Conservation (phyloP, 768 basidiomycete species). For the Naganishia kalamii region DNA sequence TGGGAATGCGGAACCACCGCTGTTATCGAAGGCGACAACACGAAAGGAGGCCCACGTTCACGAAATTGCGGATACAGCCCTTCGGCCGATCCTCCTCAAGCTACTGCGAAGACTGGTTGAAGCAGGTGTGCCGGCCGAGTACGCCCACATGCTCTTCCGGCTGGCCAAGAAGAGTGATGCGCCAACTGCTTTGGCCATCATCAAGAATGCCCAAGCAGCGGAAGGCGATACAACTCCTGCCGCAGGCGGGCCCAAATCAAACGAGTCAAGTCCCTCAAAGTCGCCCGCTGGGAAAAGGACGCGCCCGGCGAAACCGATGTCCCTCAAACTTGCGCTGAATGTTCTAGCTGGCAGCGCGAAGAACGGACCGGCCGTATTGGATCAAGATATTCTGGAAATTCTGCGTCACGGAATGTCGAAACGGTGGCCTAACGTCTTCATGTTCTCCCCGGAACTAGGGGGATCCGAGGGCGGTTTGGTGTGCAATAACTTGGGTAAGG, state of each 20-base stretch:
- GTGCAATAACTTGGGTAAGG: slow-evolving; percentile 31
- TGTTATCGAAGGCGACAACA: not conserved
- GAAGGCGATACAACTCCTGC: not conserved
- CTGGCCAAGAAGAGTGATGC: slow-evolving; percentile 7
- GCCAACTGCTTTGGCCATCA: not conserved
- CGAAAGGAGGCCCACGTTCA: slow-evolving; percentile 22
- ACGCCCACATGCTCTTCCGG: slow-evolving; percentile 35
- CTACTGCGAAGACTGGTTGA: slow-evolving; percentile 35
- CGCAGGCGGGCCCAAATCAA: not conserved
- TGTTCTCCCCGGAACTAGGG: slow-evolving; percentile 24
- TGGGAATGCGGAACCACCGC: slow-evolving; percentile 26
- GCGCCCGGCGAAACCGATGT: not conserved
- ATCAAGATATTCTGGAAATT: slow-evolving; percentile 41
- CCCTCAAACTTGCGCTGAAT: slow-evolving; percentile 6
- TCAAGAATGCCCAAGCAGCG: not conserved
- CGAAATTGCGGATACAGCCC: slow-evolving; percentile 18
- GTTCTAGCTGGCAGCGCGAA: not conserved
- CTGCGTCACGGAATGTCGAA: slow-evolving; percentile 37
- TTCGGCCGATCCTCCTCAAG: slow-evolving; percentile 30
- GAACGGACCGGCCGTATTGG: slow-evolving; percentile 18
- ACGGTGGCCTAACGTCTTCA: slow-evolving; percentile 38
- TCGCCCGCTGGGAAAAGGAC: slow-evolving; percentile 18
- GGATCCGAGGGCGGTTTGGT: slow-evolving; percentile 31
- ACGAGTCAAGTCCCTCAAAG: not conserved
- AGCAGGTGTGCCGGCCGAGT: slow-evolving; percentile 33